Base-by-base conservation (phyloP, 768 basidiomycete species). In the Leccinellum luteum region DNA sequence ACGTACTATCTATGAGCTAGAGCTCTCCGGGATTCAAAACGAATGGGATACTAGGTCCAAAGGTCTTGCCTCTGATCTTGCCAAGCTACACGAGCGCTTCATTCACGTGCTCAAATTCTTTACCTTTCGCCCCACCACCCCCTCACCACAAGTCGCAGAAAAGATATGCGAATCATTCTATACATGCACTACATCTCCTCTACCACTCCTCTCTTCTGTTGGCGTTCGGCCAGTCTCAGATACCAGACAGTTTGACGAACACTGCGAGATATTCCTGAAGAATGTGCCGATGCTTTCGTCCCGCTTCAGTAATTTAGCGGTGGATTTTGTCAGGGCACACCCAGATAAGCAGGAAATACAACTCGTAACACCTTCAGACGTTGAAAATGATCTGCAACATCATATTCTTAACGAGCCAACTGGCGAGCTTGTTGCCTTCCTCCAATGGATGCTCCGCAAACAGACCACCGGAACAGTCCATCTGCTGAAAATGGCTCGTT, bases 161-260 rank as follows among this genome's bases (percentile, higher is more conserved):
- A 70, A 82, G n/a, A 79, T 95, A 54, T 86, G 90, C 66, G 73
- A 77, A 1, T 84, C 88, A 2, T 97, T 97, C 74, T 97, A 94
- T 70, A 69, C 76, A 0, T 90, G 87, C 60, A 76, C 79, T 8
- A 2, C 10, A 15, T 14, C 2, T 19, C 48, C 48, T 31, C 17
- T 31, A 30, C 30, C n/a, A 6, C 30, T 49, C 31, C 30, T 49
- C 12, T 49, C 48, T 27, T 49, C 48, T 27, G 30, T 25, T 30
- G 48, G 96, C 6, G 79, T 95, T 1, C 78, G 80, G 12, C 77
- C 80, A 41, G 84, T 85, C 5, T 72, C 75, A 4, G 81, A 85
- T 23, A 84, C 96, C 27, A 48, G 27, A 15, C 3, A 10, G 48
- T 48, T 28, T 30, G 48, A 48, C 10, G 3, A 25, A 30, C 48